Percentiles rank a stretch among this genome's conserved stretches.
These are phyloP conservation scores for Fusarium poae DNA, from an alignment of 2,329 filamentous ascomycete genomes.

Conservation along the genomic window DNA sequence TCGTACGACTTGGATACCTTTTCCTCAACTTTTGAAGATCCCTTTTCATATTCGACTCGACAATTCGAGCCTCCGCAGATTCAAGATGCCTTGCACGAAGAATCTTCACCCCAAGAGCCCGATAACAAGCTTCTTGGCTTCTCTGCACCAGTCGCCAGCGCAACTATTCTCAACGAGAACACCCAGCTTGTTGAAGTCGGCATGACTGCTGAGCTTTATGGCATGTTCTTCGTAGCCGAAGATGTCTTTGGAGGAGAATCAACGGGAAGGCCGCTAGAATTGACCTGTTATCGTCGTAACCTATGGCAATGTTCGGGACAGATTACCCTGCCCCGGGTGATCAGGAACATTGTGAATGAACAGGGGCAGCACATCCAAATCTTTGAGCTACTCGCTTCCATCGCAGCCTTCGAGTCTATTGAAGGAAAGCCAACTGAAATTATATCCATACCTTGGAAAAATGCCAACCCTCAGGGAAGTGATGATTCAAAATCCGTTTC, in stretches of 20 bases:
- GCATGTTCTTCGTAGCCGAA: slow-evolving; percentile 91
- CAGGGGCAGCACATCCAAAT: slow-evolving; percentile 83
- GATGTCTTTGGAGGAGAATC: slow-evolving; percentile 77
- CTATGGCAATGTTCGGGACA: slow-evolving; percentile 95
- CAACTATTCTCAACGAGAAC: slow-evolving; percentile 73
- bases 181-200: slow-evolving; percentile 73
- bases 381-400: slow-evolving; percentile 82
- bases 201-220: slow-evolving; percentile 82
- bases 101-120: slow-evolving; percentile 67
- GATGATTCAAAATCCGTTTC: slow-evolving; percentile 64
- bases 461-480: slow-evolving; percentile 67
- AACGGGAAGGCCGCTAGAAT: slow-evolving; percentile 74
- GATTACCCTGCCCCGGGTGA: slow-evolving; percentile 80
- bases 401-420: slow-evolving; percentile 90
- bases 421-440: slow-evolving; percentile 94
- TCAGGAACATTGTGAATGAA: slow-evolving; percentile 76
- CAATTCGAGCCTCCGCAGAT: slow-evolving; percentile 61
- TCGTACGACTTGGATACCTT: slow-evolving; percentile 72
- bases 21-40: slow-evolving; percentile 74
- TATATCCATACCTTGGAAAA: slow-evolving; percentile 97
- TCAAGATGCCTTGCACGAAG: slow-evolving; percentile 60
- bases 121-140: slow-evolving; percentile 83
- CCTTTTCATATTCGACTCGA: slow-evolving; percentile 69
- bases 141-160: slow-evolving; percentile 71
- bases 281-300: slow-evolving; percentile 96